These are phyloP conservation scores for Mycosphaerella arachidis DNA, from an alignment of 2,329 filamentous ascomycete species.

Conservation along the genomic window DNA sequence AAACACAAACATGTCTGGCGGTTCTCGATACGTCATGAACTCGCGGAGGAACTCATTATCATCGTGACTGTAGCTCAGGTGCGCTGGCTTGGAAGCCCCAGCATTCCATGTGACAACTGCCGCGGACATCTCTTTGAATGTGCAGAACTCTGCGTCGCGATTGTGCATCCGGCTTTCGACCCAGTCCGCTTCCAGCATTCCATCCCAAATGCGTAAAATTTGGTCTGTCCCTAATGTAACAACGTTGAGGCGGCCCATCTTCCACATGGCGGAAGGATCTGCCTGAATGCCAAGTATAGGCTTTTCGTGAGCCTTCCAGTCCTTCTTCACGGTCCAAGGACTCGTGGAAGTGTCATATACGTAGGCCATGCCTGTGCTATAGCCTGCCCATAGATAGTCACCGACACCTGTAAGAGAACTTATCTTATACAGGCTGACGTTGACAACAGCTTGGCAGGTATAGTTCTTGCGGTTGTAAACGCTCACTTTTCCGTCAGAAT, in stretches of 20 bases:
- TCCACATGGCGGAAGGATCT: constrained; percentile 80
- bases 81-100: constrained; percentile 86
- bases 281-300: constrained; percentile 73
- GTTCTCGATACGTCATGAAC: constrained; percentile 68
- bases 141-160: constrained; percentile 76
- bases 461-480: constrained; percentile 81
- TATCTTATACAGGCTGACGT: constrained; percentile 91
- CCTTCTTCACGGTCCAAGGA: constrained; percentile 90
- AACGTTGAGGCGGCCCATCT: constrained; percentile 76
- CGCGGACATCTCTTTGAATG: constrained; percentile 74
- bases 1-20: constrained; percentile 88
- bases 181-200: constrained; percentile 88
- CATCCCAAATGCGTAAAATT: constrained; percentile 82
- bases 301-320: constrained; percentile 84
- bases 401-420: constrained; percentile 79
- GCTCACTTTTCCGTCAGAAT: constrained; percentile 88
- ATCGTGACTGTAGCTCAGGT: constrained; percentile 63
- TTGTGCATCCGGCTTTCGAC: constrained; percentile 85
- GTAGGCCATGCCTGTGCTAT: constrained; percentile 88
- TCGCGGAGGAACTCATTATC: constrained; percentile 78
- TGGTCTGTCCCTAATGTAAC: constrained; percentile 85
- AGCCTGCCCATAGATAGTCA: constrained; percentile 83
- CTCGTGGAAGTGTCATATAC: constrained; percentile 78
- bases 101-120: constrained; percentile 94
- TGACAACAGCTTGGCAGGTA: constrained; percentile 72